phyloP scores from a whole-genome alignment of 441 rosid genomes.

The Arabidopsis lyrata region DNA sequence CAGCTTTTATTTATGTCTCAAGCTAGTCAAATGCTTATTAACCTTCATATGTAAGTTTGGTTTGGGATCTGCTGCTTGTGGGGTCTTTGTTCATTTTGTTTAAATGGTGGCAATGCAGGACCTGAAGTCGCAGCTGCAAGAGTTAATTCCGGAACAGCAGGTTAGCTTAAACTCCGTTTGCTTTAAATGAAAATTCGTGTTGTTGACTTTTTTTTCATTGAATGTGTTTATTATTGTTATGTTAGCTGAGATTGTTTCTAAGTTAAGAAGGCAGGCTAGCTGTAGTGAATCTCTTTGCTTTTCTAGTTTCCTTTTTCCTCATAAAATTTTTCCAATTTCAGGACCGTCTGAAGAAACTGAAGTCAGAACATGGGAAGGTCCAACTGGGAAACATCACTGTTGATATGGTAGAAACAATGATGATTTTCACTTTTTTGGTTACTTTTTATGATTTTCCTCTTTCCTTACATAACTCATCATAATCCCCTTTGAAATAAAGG shows the following conservation, averaged over 20 bases:
- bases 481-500: constrained; percentile 50
- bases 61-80: constrained; percentile 5
- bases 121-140: constrained; percentile 88
- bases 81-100: constrained; percentile 22
- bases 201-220: no score
- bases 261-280: not conserved
- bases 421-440: constrained; percentile 18
- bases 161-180: constrained; percentile 44
- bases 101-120: constrained; percentile 55
- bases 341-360: constrained; percentile 90
- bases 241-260: constrained; percentile 24
- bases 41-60: not conserved
- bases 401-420: constrained; percentile 72
- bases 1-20: not conserved
- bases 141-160: constrained; percentile 95
- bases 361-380: constrained; percentile 82
- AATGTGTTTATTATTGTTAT: not conserved
- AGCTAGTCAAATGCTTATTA: not conserved
- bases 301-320: constrained; percentile 25
- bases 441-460: constrained; percentile 5
- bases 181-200: not conserved
- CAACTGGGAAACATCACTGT: constrained; percentile 90
- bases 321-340: constrained; percentile 45
- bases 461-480: constrained; percentile 1
- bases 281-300: constrained; percentile 9